Conservation (phyloP, 768 basidiomycete genomes). For the Peribolospora baueri region DNA sequence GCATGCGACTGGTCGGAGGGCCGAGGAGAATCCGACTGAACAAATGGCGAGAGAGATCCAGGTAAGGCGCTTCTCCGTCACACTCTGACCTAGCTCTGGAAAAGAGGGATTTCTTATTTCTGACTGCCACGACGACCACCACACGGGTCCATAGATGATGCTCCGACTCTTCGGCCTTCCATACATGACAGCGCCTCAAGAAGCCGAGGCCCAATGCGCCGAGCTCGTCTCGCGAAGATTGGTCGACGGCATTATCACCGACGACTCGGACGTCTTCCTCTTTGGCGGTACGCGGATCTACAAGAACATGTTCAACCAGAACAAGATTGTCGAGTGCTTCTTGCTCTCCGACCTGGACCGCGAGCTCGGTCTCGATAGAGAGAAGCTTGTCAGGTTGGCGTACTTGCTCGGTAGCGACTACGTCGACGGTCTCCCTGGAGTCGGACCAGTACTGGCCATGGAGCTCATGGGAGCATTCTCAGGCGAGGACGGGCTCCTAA, state of each 20-base stretch:
- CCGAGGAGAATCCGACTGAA: slow-evolving; percentile 82
- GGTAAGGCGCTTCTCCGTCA: slow-evolving; percentile 26
- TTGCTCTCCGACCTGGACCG: slow-evolving; percentile 54
- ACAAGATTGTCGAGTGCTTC: slow-evolving; percentile 95
- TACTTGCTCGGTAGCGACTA: slow-evolving; percentile 94
- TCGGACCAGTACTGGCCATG: slow-evolving; percentile 91
- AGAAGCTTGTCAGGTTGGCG: slow-evolving; percentile 64
- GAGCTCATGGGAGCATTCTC: slow-evolving; percentile 84
- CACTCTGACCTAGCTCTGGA: slow-evolving; percentile 23
- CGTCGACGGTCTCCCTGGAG: slow-evolving; percentile 67
- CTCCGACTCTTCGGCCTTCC: slow-evolving; percentile 86
- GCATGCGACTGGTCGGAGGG: slow-evolving; percentile 66
- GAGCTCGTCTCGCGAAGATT: slow-evolving; percentile 59
- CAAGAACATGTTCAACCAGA: slow-evolving; percentile 99
- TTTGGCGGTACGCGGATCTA: slow-evolving; percentile 88
- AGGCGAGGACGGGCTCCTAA: slow-evolving; percentile 46
- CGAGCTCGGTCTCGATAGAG: slow-evolving; percentile 66
- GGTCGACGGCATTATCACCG: slow-evolving; percentile 93
- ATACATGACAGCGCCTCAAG: slow-evolving; percentile 96
- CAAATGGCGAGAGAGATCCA: slow-evolving; percentile 76
- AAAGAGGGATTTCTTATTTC: background rate
- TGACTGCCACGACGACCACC: background rate
- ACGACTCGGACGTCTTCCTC: slow-evolving; percentile 95
- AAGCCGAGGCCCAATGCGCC: slow-evolving; percentile 97
- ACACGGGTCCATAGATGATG: slow-evolving; percentile 35